Conservation (phyloP, 2,329 filamentous ascomycete genomes). For the Paraconiothyrium sp. region DNA sequence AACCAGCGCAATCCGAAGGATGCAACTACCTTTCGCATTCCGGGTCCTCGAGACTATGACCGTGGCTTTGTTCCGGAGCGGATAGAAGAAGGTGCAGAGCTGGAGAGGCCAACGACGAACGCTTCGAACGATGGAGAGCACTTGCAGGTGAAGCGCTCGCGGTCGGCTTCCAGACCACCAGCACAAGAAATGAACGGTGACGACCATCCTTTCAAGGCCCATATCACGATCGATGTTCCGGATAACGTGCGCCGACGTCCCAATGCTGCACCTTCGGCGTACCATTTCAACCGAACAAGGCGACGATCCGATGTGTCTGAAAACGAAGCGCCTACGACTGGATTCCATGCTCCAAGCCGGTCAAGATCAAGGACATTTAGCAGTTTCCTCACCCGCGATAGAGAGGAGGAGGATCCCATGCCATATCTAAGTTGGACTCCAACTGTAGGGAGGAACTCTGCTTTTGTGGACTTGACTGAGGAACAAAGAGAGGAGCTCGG, state of each 20-base stretch:
- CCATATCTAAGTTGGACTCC: constrained; percentile 96
- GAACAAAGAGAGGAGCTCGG: constrained; percentile 95
- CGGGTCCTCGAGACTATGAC: constrained; percentile 90
- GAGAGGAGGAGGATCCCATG: constrained; percentile 65
- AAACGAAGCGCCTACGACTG: constrained; percentile 20
- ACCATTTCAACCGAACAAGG: constrained; percentile 22
- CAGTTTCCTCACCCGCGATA: constrained; percentile 66
- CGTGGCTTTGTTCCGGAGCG: constrained; percentile 76
- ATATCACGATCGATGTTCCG: constrained; percentile 75
- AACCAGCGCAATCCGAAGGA: constrained; percentile 79
- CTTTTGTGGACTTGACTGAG: constrained; percentile 86
- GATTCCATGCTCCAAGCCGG: constrained; percentile 36
- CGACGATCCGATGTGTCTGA: constrained; percentile 18
- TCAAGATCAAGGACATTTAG: constrained; percentile 63
- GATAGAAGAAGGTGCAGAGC: constrained; percentile 56
- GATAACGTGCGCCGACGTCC: constrained; percentile 48
- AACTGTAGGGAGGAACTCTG: constrained; percentile 91
- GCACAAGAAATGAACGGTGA: constrained; percentile 45
- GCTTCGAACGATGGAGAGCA: constrained; percentile 37
- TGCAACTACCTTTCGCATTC: constrained; percentile 82
- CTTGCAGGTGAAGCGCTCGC: constrained; percentile 20
- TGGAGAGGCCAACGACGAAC: constrained; percentile 26
- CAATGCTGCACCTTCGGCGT: constrained; percentile 43
- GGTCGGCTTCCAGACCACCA: constrained; percentile 41
- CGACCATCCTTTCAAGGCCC: constrained; percentile 56